Base-by-base conservation (phyloP, 2,329 filamentous ascomycete species). In the Arthrobotrys sphaeroides region DNA sequence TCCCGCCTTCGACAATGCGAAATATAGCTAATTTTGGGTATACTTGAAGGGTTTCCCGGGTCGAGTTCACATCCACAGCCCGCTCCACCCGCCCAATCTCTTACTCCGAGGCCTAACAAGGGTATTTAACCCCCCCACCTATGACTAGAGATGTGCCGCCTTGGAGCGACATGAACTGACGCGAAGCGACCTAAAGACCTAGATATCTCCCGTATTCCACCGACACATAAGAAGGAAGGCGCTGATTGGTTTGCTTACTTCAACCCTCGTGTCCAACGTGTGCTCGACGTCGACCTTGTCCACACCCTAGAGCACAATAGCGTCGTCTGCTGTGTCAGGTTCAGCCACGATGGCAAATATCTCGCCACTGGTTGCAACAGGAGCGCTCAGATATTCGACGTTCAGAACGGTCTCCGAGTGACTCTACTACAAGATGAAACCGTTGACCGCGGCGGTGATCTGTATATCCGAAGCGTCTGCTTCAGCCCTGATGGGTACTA, bases 341-440 rank as follows among this genome's bases (percentile, higher is more conserved):
- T 99, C 86, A 98, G 94, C 82, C 89, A 91, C 66, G 95, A 99
- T 81, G 95, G 95, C 79, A 94, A 96, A 81, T 97, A 92, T 79
- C 91, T 99, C 66, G 95, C 95, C 5, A 99, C 95, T 3, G 95
- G 95, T 45, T 98, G 95, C 86, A 99, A 99, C 83, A 87, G 94
- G 78, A 97, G 93, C n/a, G 95, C 95, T n/a, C 94, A 98, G 83
- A 99, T 99, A 80, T 99, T 95, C 83, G 95, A 99, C 78, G 94
- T 98, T 43, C 87, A 89, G 80, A 91, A 89, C 13, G 95, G 95
- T 67, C 89, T 92, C 79, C 95, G 94, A 82, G 89, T 98, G 62
- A 95, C 92, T 78, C 90, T 95, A 73, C 86, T 98, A 33, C 93
- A 97, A 82, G 95, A 99, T 80, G 91, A 94, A 79, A 90, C 87